Evolutionary conservation across 192 early-diverging fungal species (phyloP).

Genomic region (Coemansia brasiliensis): DNA sequence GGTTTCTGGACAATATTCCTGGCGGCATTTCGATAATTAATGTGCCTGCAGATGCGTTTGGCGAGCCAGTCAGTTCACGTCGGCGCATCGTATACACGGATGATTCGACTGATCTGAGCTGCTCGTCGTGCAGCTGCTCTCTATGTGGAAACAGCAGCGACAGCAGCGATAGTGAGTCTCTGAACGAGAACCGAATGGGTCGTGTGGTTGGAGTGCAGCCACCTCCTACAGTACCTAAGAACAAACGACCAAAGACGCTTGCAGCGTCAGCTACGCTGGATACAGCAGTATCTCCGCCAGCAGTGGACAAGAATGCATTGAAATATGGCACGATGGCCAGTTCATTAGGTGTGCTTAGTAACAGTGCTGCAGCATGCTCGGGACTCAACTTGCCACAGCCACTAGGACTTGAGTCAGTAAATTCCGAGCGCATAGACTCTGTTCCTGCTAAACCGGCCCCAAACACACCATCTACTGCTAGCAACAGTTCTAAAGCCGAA

Average conservation of each 20-base stretch:
- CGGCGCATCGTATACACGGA: slow-evolving; percentile 22
- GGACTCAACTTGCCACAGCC: slow-evolving; percentile 30
- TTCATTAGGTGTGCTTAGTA: slow-evolving; percentile 1
- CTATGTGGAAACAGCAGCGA: slow-evolving; percentile 20
- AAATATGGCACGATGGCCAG: neutral
- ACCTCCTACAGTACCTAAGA: neutral
- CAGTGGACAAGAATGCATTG: neutral
- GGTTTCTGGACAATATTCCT: slow-evolving; percentile 56
- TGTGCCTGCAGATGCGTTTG: slow-evolving; percentile 31
- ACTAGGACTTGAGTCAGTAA: slow-evolving; percentile 19
- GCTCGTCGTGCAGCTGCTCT: slow-evolving; percentile 48
- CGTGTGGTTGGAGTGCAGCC: neutral
- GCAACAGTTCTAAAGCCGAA: neutral
- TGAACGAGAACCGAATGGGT: neutral
- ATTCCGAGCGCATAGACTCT: neutral
- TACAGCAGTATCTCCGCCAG: neutral
- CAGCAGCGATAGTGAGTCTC: neutral
- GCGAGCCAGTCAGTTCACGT: slow-evolving; percentile 26
- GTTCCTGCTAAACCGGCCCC: too few species aligned
- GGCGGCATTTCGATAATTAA: slow-evolving; percentile 46
- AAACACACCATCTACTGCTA: too few species aligned
- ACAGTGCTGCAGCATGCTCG: slow-evolving; percentile 8
- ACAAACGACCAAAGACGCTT: neutral
- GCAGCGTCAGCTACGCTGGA: neutral
- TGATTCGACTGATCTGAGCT: slow-evolving; percentile 22